Conservation (phyloP, 192 early-diverging fungal genomes). For the Linnemannia zychae region DNA sequence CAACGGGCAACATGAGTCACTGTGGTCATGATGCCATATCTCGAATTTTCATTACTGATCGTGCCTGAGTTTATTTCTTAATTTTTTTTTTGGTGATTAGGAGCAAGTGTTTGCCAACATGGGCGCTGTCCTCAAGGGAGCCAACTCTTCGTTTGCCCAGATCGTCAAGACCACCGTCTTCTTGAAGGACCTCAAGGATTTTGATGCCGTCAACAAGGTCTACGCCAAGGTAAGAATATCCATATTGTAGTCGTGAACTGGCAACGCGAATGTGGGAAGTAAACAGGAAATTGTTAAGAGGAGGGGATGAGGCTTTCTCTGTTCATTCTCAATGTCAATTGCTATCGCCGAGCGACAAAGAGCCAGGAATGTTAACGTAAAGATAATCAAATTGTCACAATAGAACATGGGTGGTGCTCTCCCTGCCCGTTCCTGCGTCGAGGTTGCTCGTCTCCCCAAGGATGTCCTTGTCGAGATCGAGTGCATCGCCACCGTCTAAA, state of each 20-base stretch:
- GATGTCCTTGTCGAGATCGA: conserved; percentile 95
- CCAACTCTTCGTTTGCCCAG: conserved; percentile 81
- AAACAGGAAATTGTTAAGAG: not conserved
- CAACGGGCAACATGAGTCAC: conserved; percentile 22
- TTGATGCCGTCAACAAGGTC: conserved; percentile 90
- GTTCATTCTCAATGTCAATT: not conserved
- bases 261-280: too few relatives aligned
- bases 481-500: conserved; percentile 72
- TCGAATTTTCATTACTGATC: conserved; percentile 10
- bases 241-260: too few relatives aligned
- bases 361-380: not conserved
- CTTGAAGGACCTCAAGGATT: conserved; percentile 93
- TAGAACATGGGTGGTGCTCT: conserved; percentile 70
- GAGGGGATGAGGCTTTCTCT: not conserved
- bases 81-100: conserved; percentile 14
- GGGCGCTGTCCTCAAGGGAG: conserved; percentile 82
- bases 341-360: not conserved
- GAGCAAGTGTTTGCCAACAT: conserved; percentile 87
- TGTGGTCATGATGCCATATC: not conserved
- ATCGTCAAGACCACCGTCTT: conserved; percentile 98
- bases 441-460: conserved; percentile 92
- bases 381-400: not conserved
- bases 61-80: not conserved
- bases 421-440: conserved; percentile 81
- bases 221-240: conserved; percentile 74